Conservation (phyloP, 257 asterid genomes). For the Osmanthus fragrans region DNA sequence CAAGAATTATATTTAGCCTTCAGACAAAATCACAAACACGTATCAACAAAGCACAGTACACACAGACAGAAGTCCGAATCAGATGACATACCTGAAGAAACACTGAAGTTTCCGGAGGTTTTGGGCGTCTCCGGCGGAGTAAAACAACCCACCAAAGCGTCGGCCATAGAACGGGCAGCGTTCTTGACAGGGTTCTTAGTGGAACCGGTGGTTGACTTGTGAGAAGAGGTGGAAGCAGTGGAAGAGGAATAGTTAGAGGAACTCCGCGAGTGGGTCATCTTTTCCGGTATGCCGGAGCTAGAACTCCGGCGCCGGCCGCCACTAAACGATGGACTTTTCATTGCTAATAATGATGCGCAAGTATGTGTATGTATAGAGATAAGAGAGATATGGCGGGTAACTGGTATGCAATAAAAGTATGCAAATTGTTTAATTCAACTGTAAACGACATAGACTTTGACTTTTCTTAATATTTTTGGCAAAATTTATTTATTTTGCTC, state of each 20-base stretch:
- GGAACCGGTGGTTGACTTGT: conserved; percentile 41
- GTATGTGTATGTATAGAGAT: background rate
- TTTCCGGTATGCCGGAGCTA: conserved; percentile 40
- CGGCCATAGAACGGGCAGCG: conserved; percentile 59
- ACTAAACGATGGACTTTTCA: conserved; percentile 46
- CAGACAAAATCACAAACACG: background rate
- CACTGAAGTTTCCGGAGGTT: conserved; percentile 30
- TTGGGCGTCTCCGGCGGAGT: conserved; percentile 55
- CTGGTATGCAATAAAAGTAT: conserved; percentile 12
- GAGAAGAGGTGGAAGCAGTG: conserved; percentile 43
- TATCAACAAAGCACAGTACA: background rate
- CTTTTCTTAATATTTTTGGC: conserved; percentile 13
- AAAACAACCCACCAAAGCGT: conserved; percentile 59
- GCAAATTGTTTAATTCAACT: conserved; percentile 10
- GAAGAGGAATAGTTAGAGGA: conserved; percentile 40
- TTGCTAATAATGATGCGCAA: conserved; percentile 10
- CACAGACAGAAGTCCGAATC: background rate
- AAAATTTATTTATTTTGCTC: background rate
- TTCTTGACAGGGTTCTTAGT: conserved; percentile 31
- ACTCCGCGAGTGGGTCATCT: conserved; percentile 33
- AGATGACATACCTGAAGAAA: conserved; percentile 48
- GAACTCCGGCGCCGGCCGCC: conserved; percentile 41
- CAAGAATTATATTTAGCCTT: background rate
- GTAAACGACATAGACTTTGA: conserved; percentile 44
- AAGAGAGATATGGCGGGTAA: conserved; percentile 49